Base-by-base conservation (phyloP, 306 rosid species). In the Malus fusca region DNA sequence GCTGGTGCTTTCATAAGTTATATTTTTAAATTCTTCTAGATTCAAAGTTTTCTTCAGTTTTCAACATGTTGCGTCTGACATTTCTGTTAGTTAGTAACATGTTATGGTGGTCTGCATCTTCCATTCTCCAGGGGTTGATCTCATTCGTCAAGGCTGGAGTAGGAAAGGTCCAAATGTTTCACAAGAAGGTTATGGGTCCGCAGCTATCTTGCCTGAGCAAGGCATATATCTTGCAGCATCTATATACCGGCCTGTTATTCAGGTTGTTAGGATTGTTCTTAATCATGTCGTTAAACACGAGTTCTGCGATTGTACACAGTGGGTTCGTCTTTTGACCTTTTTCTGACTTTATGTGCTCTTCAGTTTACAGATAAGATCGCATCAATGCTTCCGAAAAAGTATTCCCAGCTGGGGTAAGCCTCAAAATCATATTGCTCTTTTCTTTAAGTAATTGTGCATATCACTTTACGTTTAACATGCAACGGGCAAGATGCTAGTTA, bases 121-220 rank as follows among this genome's bases (percentile, higher is more conserved):
- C 37, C 37, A 44, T 62, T 76, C 53, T 76, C 19, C 86, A 95
- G 99, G 97, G 68, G 93, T 48, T 79, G 99, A 96, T 84, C 89
- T 90, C 79, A 88, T 96, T 86, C 99, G 98, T 74, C 97, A 95
- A 83, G 99, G 99, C 68, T 90, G 99, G 99, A 88, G 67, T 85
- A 89, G 93, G 89, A 90, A 84, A 87, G 93, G 97, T 71, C 85
- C 96, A 73, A 89, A 89, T 73, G 96, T 89, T 77, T 81, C 81
- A 80, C 97, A 88, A 85, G 99, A 96, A 85, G 99, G 99, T 77
- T 96, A 96, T 89, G 99, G 99, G 61, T 96, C 98, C 69, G 96
- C 97, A 51, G 88, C 97, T 61, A 91, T 96, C 87, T 85, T 96
- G 82, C 99, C 99, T 52, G 99, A 96, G 84, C 98, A 90, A 84